Percentiles rank a stretch among this genome's conserved stretches.
Evolutionary conservation across 23 red algal genomes (phyloP).

Genomic region (Gracilaria caudata): DNA sequence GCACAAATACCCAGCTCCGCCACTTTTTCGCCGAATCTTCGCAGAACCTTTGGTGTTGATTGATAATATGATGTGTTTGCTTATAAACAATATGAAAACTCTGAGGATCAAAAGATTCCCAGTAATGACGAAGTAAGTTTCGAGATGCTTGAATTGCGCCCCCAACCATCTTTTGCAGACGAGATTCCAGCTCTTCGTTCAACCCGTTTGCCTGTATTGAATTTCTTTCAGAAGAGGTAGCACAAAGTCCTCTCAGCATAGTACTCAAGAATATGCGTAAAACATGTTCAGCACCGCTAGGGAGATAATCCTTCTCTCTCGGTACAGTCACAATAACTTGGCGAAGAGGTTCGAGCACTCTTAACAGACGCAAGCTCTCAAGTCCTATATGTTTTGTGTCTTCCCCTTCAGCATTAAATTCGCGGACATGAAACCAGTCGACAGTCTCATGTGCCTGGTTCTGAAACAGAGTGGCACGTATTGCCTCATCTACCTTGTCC

Average conservation of each 20-base stretch:
- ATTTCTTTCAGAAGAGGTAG: background rate
- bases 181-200: background rate
- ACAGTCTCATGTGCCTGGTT: background rate
- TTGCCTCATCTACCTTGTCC: constrained; percentile 17
- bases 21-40: constrained; percentile 4
- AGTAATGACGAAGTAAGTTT: constrained; percentile 20
- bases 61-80: background rate
- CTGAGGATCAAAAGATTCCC: background rate
- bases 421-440: background rate
- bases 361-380: constrained; percentile 22
- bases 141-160: constrained; percentile 24
- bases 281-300: background rate
- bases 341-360: constrained; percentile 43
- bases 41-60: constrained; percentile 8
- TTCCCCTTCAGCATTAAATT: background rate
- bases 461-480: background rate
- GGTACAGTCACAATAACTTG: constrained; percentile 22
- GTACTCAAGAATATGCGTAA: constrained; percentile 10
- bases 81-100: constrained; percentile 20
- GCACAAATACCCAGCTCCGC: constrained; percentile 22
- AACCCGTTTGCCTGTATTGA: background rate
- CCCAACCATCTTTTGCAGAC: constrained; percentile 46
- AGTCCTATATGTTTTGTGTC: constrained; percentile 10
- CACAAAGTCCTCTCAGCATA: background rate
- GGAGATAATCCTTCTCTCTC: background rate